Base-by-base conservation (phyloP, 257 asterid species). In the Fraxinus quadrangulata region DNA sequence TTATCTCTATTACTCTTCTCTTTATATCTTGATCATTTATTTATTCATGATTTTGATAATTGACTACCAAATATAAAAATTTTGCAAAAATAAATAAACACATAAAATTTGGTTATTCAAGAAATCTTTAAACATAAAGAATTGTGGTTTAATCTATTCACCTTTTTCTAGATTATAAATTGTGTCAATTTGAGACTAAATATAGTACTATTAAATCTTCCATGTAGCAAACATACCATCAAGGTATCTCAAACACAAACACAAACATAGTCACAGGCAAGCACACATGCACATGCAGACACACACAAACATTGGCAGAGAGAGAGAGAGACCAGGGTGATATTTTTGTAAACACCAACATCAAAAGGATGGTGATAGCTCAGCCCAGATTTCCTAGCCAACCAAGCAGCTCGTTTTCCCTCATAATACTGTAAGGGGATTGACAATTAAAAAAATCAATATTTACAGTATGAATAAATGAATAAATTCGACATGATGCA, bases 371-470 rank as follows among this genome's bases (percentile, higher is more conserved):
- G 99, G 83, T 75, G 94, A 79, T 92, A 92, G 77, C 79, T 84
- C 83, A 78, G 77, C 73, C 98, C 99, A 65, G 99, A 93, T 90
- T 93, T 93, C 84, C 89, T 87, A 16, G 98, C 97, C 88, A 95
- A 80, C 97, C 99, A 95, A 71, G 90, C 89, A 31, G 97, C 94
- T 80, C 97, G 84, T 75, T 87, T 93, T 63, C 83, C 94, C 82
- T 90, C 97, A 8, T 91, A 86, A 70, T 88, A 87, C 98, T 93
- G 89, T 40, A 68, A 78, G 82, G 47, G 63, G 68, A 67, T 75
- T 72, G 76, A 77, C 56, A 8, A 66, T 72, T 47, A 79, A 78
- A 77, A 67, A 70, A 71, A 78, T 82, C 71, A 78, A 36, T 67
- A 63, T 77, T 81, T 67, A 61, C 63, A 68, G 16, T 47, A 54